Conservation (phyloP, 2,329 filamentous ascomycete genomes). For the Arthrobotrys musiformis region DNA sequence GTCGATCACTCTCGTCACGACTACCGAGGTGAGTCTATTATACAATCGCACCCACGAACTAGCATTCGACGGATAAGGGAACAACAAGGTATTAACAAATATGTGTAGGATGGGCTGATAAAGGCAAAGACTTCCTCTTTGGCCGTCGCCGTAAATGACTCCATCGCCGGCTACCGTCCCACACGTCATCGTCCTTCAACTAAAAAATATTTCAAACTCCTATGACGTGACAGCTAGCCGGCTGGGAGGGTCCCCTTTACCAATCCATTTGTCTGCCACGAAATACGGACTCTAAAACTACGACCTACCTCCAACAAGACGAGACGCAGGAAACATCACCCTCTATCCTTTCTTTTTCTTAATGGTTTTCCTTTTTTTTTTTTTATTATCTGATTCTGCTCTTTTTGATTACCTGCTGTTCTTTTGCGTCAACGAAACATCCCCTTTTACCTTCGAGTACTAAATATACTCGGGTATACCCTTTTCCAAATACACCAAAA, state of each 20-base stretch:
- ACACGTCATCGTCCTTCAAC: constrained; percentile 52
- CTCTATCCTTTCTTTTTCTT: constrained; percentile 2
- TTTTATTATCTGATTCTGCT: too few species aligned
- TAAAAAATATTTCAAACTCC: constrained; percentile 34
- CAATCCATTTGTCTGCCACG: constrained; percentile 40
- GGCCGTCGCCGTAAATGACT: constrained; percentile 54
- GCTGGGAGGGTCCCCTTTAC: constrained; percentile 36
- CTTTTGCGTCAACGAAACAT: constrained; percentile 4
- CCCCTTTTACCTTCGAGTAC: constrained; percentile 59
- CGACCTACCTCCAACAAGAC: background rate
- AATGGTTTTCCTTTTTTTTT: background rate
- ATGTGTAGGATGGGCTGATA: constrained; percentile 66
- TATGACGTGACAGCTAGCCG: constrained; percentile 54
- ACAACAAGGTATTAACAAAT: constrained; percentile 33
- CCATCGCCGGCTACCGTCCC: constrained; percentile 55
- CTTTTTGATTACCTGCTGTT: constrained; percentile 5
- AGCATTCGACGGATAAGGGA: background rate
- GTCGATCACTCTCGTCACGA: constrained; percentile 58
- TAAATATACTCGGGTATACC: constrained; percentile 55
- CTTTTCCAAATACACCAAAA: background rate
- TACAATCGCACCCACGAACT: background rate
- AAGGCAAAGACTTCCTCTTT: constrained; percentile 66
- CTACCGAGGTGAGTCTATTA: constrained; percentile 55
- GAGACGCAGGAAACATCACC: constrained; percentile 4
- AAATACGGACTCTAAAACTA: constrained; percentile 23